Evolutionary conservation across 352 stramenopile genomes (phyloP), one percentile per base, ranked within the genome.

Genomic region (Globisporangium canariense): DNA sequence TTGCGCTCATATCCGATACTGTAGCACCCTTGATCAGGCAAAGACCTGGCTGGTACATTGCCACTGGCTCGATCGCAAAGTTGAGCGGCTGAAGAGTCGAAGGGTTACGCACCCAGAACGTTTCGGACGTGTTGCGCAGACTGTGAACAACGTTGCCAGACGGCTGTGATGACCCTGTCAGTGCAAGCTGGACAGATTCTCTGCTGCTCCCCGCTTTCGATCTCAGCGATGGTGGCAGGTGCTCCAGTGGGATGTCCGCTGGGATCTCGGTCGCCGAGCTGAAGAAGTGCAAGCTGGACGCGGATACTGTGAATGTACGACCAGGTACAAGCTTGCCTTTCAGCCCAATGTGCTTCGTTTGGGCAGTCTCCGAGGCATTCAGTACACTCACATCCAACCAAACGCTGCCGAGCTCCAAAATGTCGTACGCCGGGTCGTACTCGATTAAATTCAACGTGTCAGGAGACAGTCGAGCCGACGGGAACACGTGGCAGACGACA

Each of bases 101-200:
- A 14, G 84, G 83, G 65, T 94, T 96, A 8, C 82, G 76, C 40
- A 96, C 83, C 70, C 76, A 94, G 56, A 96, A 96, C 28, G 74
- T 89, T 69, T 96, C 87, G 3, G 62, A 75, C 5, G 69, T 77
- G 46, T 84, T 90, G 20, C 80, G 81, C n/a, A 93, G 60, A 57
- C 89, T 80, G 58, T 93, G 81, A 18, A 88, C 60, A 55, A 77
- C 74, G 16, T 51, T 77, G 46, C 61, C 70, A 14, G 50, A 13
- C 71, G 47, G 50, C n/a, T 68, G 63, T 4, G 66, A 72, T 25
- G 61, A 28, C 51, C 63, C 67, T 22, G 68, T 47, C 22, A 70
- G 59, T 34, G 66, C 62, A 43, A 72, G 58, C 45, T 77, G 68
- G 53, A 64, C 59, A 1, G 68, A 70, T 46, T 86, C 75, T 43